Base-by-base conservation (phyloP, 345 rosid genomes). In the Aethionema arabicum region DNA sequence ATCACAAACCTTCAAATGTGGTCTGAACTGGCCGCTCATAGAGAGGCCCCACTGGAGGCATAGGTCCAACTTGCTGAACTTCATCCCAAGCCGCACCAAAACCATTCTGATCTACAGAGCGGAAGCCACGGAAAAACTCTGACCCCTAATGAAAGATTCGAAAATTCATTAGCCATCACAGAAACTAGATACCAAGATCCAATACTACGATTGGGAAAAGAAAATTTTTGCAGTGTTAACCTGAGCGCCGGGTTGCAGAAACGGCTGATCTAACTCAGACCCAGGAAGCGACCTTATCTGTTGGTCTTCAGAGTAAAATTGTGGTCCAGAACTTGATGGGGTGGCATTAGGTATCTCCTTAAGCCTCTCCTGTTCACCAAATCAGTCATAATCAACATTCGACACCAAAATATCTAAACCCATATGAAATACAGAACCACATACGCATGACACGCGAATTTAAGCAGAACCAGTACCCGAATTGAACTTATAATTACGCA, bases 61-160 rank as follows among this genome's bases (percentile, higher is more conserved):
- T 50, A 31, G 66, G 76, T 42, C 71, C 78, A 56, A 63, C 80
- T 6, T 59, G 76, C 57, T 86, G 88, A 30, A 88, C 77, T 67
- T 95, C 97, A 59, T 90, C 85, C 99, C 99, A 95, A 6, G 83
- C 97, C 45, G 79, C 83, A 27, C 79, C 65, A 7, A 95, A 32
- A 51, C 88, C 91, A 84, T 80, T 82, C 55, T 82, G 89, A 75
- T 85, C 82, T 0, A 78, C 84, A 51, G 85, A 58, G 8, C 77
- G 95, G 52, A 88, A 86, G 54, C 83, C 77, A 30, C 77, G 78
- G 52, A 95, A 70, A 74, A 95, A 95, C 43, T 86, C 89, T 8
- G 97, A 58, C 50, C 89, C 89, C 97, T 95, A 70, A 73, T 50
- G 30, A 11, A 54, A 43, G 8, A 14, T 16, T 37, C 14, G 21